Conservation (phyloP, 345 rosid species). For the Hypericum androsaemum region DNA sequence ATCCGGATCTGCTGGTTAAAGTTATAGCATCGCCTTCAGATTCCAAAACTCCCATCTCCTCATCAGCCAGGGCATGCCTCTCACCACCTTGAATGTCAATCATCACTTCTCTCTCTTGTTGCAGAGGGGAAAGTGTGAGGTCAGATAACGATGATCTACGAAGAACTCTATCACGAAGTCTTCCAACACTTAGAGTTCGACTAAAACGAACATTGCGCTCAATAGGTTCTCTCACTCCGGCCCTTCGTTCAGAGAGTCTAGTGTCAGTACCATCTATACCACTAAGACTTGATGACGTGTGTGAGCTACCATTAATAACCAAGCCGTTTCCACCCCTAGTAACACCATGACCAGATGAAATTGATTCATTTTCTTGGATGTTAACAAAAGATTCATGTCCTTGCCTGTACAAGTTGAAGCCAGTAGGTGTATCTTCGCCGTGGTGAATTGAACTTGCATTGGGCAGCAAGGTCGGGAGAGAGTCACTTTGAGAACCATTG, state of each 20-base stretch:
- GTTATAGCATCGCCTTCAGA: constrained; percentile 25
- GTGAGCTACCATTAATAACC: constrained; percentile 28
- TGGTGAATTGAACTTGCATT: constrained; percentile 11
- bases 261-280: constrained; percentile 33
- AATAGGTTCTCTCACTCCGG: constrained; percentile 48
- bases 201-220: constrained; percentile 83
- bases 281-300: constrained; percentile 25
- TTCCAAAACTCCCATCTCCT: constrained; percentile 18
- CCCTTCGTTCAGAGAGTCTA: constrained; percentile 49
- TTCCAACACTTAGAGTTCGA: constrained; percentile 89
- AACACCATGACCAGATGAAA: constrained; percentile 24
- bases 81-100: constrained; percentile 34
- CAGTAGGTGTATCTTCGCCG: constrained; percentile 13
- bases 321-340: constrained; percentile 19
- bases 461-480: constrained; percentile 12
- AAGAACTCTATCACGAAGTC: constrained; percentile 96
- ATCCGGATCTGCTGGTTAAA: constrained; percentile 31
- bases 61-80: constrained; percentile 24
- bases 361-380: constrained; percentile 11
- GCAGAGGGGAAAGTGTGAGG: constrained; percentile 38
- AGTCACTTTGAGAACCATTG: constrained; percentile 20
- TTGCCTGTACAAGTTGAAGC: constrained; percentile 6
- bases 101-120: constrained; percentile 37
- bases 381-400: constrained; percentile 15
- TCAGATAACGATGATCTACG: constrained; percentile 66